Conservation (phyloP, 2,329 filamentous ascomycete genomes). For the Colletotrichum sansevieriae region DNA sequence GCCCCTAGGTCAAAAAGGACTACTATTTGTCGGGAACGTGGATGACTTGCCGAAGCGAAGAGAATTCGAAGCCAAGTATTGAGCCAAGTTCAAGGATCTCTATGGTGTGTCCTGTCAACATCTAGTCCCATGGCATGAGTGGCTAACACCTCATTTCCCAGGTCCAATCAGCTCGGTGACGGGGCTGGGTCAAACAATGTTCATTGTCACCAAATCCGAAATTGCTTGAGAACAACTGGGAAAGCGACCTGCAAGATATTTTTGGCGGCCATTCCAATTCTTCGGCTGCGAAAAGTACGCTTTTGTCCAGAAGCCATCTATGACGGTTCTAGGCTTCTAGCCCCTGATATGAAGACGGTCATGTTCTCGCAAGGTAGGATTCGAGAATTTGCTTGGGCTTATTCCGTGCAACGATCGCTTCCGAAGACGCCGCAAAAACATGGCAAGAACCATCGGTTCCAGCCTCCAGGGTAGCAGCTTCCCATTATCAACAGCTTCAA, state of each 20-base stretch:
- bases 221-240: constrained; percentile 53
- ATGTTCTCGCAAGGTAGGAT: too few relatives aligned
- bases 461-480: constrained; percentile 50
- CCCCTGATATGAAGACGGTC: too few relatives aligned
- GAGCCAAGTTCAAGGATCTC: constrained; percentile 51
- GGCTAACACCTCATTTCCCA: background rate
- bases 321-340: too few relatives aligned
- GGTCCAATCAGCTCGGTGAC: constrained; percentile 50
- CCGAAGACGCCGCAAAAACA: constrained; percentile 58
- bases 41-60: constrained; percentile 55
- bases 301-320: too few relatives aligned
- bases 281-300: too few relatives aligned
- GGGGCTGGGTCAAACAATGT: constrained; percentile 54
- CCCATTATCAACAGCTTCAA: constrained; percentile 56
- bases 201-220: constrained; percentile 55
- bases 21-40: constrained; percentile 61
- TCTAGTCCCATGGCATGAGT: background rate
- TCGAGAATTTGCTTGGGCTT: too few relatives aligned
- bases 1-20: constrained; percentile 48
- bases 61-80: constrained; percentile 50
- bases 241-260: too few relatives aligned
- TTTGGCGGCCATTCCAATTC: too few relatives aligned
- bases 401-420: too few relatives aligned
- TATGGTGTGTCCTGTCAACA: constrained; percentile 42
- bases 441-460: constrained; percentile 59